Base-by-base conservation (phyloP, 2,329 filamentous ascomycete genomes). In the Calonectria honghensis region DNA sequence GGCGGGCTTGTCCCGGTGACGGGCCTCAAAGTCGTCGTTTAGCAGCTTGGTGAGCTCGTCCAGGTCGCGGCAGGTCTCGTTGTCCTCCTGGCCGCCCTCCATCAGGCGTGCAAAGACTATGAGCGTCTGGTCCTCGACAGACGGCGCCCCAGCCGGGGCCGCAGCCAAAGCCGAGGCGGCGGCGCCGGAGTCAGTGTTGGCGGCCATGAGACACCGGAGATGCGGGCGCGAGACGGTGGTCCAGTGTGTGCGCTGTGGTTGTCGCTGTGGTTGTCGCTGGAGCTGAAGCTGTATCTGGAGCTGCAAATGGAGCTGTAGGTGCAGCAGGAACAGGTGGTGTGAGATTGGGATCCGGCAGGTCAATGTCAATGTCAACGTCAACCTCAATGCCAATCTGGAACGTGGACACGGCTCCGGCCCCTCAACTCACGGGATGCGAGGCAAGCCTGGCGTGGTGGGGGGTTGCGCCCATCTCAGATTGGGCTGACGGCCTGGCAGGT, bases 21-120 rank as follows among this genome's bases (percentile, higher is more conserved):
- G 85, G 20, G 83, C 83, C 57, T 87, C 85, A 69, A 86, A 84
- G 75, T 93, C 91, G 48, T 91, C 87, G 79, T 87, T 89, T 71
- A 93, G 86, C 50, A 93, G 86, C 83, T 89, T 91, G 57, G 91
- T 92, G 69, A 93, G 88, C 70, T 85, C 84, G 77, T 91, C 89
- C 59, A 93, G 86, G 74, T 92, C 89, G 74, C 85, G 85, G 79
- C 90, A 93, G 16, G 91, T 94, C 78, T 94, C 93, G 72, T 92
- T 91, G 82, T 95, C 95, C 79, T 98, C 95, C 80, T 96, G 92
- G 68, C 95, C 96, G 57, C 95, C 95, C 83, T 97, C 95, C 93
- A 98, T 97, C 79, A 98, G 88, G 81, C 94, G 94, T 31, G 96
- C 96, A 78, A 98, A 92, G 79, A 96, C 93, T 72, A 98, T 91